Conservation (phyloP, 805 yeast species). For the Metschnikowia matae region DNA sequence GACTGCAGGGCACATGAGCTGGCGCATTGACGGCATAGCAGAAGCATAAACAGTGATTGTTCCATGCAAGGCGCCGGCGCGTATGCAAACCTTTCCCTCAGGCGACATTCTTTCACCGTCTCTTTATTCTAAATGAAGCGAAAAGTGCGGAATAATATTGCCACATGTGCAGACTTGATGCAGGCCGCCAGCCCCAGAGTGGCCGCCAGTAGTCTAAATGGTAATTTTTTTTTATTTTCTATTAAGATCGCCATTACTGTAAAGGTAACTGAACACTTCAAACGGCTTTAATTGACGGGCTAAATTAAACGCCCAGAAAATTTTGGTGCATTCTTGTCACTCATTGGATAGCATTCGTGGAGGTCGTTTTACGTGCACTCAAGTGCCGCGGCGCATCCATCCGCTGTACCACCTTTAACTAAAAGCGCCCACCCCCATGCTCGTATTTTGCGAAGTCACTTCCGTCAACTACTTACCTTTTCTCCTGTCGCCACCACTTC, state of each 20-base stretch:
- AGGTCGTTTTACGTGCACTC: constrained; percentile 1
- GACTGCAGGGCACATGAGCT: neutral
- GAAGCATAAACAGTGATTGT: neutral
- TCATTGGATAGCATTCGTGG: neutral
- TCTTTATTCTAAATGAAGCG: neutral
- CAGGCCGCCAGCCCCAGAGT: neutral
- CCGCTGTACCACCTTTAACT: neutral
- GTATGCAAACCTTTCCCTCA: neutral
- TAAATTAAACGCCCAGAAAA: neutral
- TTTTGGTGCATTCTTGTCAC: neutral
- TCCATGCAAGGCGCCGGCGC: neutral
- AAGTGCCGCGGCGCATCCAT: neutral
- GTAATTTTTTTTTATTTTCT: too few species aligned
- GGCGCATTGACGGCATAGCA: neutral
- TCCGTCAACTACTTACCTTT: neutral
- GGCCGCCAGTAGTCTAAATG: too few species aligned
- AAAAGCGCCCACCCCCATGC: neutral
- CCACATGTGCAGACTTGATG: neutral
- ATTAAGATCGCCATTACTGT: neutral
- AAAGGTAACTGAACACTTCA: too few species aligned
- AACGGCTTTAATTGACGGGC: too few species aligned
- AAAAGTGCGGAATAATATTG: neutral
- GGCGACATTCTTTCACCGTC: neutral
- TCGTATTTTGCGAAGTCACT: constrained; percentile 3
- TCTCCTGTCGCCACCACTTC: neutral